Evolutionary conservation across 805 yeast species (phyloP), one percentile per base, ranked within the genome.

Genomic region (Hanseniaspora singularis): DNA sequence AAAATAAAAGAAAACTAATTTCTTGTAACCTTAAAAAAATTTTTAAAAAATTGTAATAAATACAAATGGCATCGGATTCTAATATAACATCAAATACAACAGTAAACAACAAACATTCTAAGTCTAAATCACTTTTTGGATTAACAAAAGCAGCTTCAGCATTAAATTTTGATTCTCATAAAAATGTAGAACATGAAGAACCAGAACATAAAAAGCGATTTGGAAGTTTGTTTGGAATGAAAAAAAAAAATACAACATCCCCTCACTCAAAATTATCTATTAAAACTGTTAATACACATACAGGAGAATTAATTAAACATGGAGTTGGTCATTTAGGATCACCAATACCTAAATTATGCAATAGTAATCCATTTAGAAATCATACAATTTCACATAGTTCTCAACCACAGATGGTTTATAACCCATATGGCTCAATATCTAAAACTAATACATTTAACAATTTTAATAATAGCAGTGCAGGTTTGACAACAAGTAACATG

Each of bases 191-290:
- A 9, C 26, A 20, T 4, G 26, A 24, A 24, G 19, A 14, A 19
- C 38, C 18, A 19, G 15, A 24, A 11, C 9, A 14, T 14, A 24
- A 33, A 7, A 33, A 33, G 14, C 5, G 24, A 4, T 33, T 33
- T 19, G 15, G 26, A 5, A 33, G 20, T 19, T 6, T 33, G 10
- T 33, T 33, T 19, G 38, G 38, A n/a, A n/a, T n/a, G n/a, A n/a
- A n/a, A n/a, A n/a, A n/a, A n/a, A 3, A 33, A 33, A 20, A 33
- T 19, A 20, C 38, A 33, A 18, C 38, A 19, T 7, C 11, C 38
- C 4, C 19, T 33, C 26, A 20, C 26, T 33, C 34, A 10, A 28
- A 36, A 6, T 57, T 6, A 70, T 63, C 20, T 79, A 78, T n/a
- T 2, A 30, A 42, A n/a, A n/a, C n/a, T n/a, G n/a, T n/a, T n/a